These are phyloP conservation scores for Malus sylvestris DNA, from an alignment of 306 rosid species.

Conservation along the genomic window DNA sequence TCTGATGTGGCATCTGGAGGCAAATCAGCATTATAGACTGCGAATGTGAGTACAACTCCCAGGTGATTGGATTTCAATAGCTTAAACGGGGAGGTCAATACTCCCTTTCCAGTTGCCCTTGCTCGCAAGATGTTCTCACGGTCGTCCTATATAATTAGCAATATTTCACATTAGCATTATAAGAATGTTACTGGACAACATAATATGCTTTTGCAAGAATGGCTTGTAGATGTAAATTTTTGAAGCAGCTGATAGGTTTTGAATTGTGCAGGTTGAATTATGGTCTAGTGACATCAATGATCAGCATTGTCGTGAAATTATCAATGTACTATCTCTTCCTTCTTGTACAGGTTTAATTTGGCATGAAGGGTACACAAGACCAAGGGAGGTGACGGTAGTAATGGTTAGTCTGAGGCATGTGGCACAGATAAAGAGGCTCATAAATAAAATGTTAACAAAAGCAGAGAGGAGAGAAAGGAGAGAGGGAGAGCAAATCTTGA, in stretches of 20 bases:
- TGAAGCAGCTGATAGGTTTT: neutral
- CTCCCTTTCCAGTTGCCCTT: constrained; percentile 87
- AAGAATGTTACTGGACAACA: constrained; percentile 9
- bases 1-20: constrained; percentile 61
- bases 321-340: neutral
- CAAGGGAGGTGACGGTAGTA: neutral
- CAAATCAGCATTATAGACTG: constrained; percentile 65
- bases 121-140: constrained; percentile 94
- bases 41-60: constrained; percentile 92
- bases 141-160: constrained; percentile 51
- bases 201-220: neutral
- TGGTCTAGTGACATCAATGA: neutral
- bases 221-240: neutral
- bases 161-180: constrained; percentile 4
- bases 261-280: neutral
- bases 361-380: neutral
- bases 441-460: neutral
- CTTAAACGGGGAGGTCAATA: constrained; percentile 91
- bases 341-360: neutral
- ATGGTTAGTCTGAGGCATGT: neutral
- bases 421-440: neutral
- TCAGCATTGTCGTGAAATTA: neutral
- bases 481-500: neutral
- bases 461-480: neutral
- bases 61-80: constrained; percentile 82